phyloP scores from a whole-genome alignment of 495 filamentous ascomycete genomes.

The Pyrenula massariospora region DNA sequence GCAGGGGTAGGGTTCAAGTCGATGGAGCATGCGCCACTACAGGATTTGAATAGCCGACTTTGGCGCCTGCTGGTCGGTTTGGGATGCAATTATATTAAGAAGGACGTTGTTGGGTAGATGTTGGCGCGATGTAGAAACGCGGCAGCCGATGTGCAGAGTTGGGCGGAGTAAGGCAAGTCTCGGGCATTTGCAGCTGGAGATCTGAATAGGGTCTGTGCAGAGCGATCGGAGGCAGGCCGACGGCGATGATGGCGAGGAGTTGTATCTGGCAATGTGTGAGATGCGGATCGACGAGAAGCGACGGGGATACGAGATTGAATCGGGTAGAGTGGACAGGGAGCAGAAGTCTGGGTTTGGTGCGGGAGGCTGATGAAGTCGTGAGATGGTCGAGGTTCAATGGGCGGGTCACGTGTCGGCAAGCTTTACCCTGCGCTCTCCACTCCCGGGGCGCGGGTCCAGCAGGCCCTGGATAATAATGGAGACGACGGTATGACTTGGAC shows the following conservation, averaged over 20 bases:
- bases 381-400: conserved; percentile 5
- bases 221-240: not conserved
- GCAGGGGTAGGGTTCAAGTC: not conserved
- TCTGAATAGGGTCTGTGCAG: not conserved
- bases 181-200: not conserved
- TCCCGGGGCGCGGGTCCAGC: too few species aligned
- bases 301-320: not conserved
- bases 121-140: not conserved
- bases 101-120: not conserved
- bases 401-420: conserved; percentile 10
- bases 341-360: not conserved
- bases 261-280: not conserved
- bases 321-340: not conserved
- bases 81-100: not conserved
- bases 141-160: not conserved
- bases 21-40: not conserved
- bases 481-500: not conserved
- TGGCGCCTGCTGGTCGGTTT: not conserved
- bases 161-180: not conserved
- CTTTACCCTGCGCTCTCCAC: conserved; percentile 7
- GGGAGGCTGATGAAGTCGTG: not conserved
- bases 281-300: not conserved
- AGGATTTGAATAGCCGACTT: not conserved
- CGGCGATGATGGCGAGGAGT: not conserved
- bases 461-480: not conserved